Conservation (phyloP, 2,329 filamentous ascomycete genomes). For the Claviceps arundinis region DNA sequence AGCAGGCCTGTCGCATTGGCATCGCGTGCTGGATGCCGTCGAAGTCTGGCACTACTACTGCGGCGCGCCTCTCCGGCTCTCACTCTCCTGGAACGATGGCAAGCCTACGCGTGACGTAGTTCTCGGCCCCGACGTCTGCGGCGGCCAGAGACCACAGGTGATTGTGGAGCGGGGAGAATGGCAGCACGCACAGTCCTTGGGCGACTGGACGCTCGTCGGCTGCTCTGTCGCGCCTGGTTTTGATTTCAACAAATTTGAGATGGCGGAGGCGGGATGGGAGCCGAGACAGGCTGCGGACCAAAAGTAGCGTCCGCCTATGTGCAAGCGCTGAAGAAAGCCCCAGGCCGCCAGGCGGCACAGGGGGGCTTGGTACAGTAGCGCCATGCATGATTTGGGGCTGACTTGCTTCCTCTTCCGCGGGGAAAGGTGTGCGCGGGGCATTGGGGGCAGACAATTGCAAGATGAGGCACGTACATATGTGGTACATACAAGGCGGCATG, state of each 20-base stretch:
- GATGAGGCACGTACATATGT: no score
- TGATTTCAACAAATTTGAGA: constrained; percentile 16
- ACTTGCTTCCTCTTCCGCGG: no score
- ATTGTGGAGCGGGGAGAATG: constrained; percentile 27
- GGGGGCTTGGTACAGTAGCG: no score
- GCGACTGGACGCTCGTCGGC: constrained; percentile 36
- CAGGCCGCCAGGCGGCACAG: no score
- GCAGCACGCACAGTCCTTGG: constrained; percentile 32
- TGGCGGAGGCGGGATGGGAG: constrained; percentile 19
- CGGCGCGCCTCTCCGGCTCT: constrained; percentile 34
- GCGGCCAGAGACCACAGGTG: constrained; percentile 29
- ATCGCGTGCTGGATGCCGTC: constrained; percentile 31
- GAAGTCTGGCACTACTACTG: constrained; percentile 43
- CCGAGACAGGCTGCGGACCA: constrained; percentile 8
- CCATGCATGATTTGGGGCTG: background rate
- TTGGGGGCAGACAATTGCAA: no score
- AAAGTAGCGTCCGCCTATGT: background rate
- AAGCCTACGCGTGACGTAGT: constrained; percentile 18
- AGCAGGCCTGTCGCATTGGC: constrained; percentile 32
- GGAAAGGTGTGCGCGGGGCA: no score
- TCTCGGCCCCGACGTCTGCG: constrained; percentile 31
- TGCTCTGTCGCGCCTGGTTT: constrained; percentile 17
- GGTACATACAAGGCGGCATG: no score
- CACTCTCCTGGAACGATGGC: constrained; percentile 30
- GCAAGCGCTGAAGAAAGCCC: background rate